Conservation (phyloP, 345 rosid species). For the Eucalyptus paniculata region DNA sequence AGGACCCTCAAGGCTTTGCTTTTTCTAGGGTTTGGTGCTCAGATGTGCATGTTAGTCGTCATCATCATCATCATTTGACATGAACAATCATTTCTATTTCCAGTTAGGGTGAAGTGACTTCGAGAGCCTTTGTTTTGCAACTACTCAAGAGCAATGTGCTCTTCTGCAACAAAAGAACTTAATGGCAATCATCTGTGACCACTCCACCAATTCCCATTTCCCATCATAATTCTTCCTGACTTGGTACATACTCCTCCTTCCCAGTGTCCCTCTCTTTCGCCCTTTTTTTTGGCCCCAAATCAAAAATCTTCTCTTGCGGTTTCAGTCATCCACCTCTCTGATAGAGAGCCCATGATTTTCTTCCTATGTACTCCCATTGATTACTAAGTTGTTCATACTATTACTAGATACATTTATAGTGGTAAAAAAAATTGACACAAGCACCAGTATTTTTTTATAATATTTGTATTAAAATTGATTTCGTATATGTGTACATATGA, state of each 20-base stretch:
- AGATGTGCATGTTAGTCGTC: not conserved
- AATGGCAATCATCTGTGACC: not conserved
- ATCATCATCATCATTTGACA: not conserved
- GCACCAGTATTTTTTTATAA: not conserved
- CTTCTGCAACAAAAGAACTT: not conserved
- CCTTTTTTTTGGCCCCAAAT: not conserved
- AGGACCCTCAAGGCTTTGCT: not conserved
- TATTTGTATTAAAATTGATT: not conserved
- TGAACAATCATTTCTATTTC: not conserved
- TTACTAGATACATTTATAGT: not conserved
- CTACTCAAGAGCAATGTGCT: not conserved
- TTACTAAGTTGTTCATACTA: not conserved
- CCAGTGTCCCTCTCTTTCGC: not conserved
- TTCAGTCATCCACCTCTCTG: not conserved
- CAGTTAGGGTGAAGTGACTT: not conserved
- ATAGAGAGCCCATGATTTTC: not conserved
- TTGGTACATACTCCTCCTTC: not conserved
- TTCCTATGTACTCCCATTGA: not conserved
- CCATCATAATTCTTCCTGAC: not conserved
- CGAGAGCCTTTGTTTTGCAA: not conserved
- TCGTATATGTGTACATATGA: not conserved
- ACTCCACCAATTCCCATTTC: not conserved
- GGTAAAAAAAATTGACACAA: not conserved
- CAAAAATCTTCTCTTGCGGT: not conserved
- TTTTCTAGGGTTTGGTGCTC: not conserved